Percentiles rank a stretch among this genome's conserved stretches.
Evolutionary conservation across 2,329 filamentous ascomycete genomes (phyloP).

Genomic region (Fusarium newnesense): DNA sequence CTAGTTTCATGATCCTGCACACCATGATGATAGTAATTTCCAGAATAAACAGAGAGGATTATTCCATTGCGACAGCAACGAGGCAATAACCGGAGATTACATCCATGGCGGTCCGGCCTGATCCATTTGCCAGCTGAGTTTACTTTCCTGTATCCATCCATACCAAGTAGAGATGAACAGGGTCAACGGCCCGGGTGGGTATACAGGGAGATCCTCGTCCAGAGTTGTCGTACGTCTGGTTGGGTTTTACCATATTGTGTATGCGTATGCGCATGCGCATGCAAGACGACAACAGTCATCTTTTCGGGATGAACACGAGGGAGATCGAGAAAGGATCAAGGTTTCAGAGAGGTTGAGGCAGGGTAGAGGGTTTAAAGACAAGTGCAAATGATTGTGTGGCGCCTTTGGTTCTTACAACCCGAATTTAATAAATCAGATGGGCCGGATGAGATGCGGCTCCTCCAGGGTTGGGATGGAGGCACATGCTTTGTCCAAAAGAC

Average conservation of each 20-base stretch:
- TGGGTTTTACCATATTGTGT: constrained; percentile 4
- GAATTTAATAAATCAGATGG: constrained; percentile 22
- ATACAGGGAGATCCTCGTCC: constrained; percentile 34
- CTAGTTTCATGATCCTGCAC: constrained; percentile 39
- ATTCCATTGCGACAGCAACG: constrained; percentile 38
- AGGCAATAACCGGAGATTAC: constrained; percentile 42
- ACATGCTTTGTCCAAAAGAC: neutral
- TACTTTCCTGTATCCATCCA: constrained; percentile 9
- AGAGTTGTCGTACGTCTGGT: constrained; percentile 30
- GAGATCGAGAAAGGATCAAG: constrained; percentile 18
- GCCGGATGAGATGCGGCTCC: constrained; percentile 29
- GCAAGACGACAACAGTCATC: constrained; percentile 13
- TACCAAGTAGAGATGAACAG: constrained; percentile 33
- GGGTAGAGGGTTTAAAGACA: constrained; percentile 2
- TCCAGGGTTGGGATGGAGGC: constrained; percentile 1
- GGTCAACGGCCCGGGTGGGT: constrained; percentile 40
- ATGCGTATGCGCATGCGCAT: constrained; percentile 13
- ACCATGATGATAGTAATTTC: constrained; percentile 41
- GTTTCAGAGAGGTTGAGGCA: neutral
- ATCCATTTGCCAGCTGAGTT: constrained; percentile 32
- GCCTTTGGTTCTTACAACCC: neutral
- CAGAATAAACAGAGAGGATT: constrained; percentile 30
- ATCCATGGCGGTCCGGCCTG: constrained; percentile 25
- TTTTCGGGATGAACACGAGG: constrained; percentile 29
- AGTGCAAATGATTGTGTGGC: constrained; percentile 1